Evolutionary conservation across 495 filamentous ascomycete genomes (phyloP), one percentile per base, ranked within the genome.

Genomic region (Penicillium antarcticum): DNA sequence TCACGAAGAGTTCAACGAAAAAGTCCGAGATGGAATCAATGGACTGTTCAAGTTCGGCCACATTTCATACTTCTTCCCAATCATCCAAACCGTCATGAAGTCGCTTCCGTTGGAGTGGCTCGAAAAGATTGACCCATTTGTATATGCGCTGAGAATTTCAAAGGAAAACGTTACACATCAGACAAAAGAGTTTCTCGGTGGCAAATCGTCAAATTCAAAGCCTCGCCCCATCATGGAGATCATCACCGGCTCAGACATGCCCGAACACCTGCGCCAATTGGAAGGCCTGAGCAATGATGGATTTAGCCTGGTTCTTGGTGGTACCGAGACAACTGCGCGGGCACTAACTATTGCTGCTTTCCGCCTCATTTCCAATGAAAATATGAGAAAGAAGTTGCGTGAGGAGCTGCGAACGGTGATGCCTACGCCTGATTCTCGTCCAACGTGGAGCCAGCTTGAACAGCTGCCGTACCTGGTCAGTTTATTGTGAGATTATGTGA

Each of bases 391-490:
- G 0, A 63, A 62, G 37, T 32, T 75, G 32, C 56, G 66, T 17
- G 55, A 61, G 5, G 73, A 75, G 36, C 39, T 75, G n/a, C 52
- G 61, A 35, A 16, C 42, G 5, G 64, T 66, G 1, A 68, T 73
- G 47, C 70, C 69, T 0, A 58, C 57, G 12, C 60, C 65, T 10
- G 31, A 55, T 6, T 36, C 38, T n/a, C 19, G 52, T 5, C 58
- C 68, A 1, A 55, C 65, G 1, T 74, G 65, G 69, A 60, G 53
- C 14, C 55, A 74, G 41, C 66, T 84, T 21, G 77, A 83, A 46
- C 42, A 72, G 24, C 59, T 84, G 1, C 77, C 81, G 0, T 82
- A 81, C 49, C 40, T 85, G 44, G 66, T 66, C 52, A 13, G 50
- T 55, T 5, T 35, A 37, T 36, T 11, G 4, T 36, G 12, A 55